These are phyloP conservation scores for Monosporascus sp. DNA, from an alignment of 2,329 filamentous ascomycete genomes.

Conservation along the genomic window DNA sequence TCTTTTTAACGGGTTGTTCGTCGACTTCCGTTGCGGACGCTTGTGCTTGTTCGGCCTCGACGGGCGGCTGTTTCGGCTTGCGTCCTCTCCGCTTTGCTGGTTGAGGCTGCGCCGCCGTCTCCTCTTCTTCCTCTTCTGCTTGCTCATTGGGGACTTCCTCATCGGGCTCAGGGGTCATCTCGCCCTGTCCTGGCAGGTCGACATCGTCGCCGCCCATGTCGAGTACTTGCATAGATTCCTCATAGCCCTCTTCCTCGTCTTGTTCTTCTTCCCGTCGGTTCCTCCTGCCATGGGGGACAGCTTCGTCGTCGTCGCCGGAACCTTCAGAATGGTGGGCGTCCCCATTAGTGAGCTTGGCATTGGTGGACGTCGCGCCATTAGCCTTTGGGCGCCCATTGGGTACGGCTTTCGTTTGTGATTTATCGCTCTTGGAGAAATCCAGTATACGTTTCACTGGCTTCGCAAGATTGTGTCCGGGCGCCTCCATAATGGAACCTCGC, in stretches of 20 bases:
- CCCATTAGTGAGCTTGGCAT: constrained; percentile 15
- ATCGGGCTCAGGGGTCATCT: constrained; percentile 18
- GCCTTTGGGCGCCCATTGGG: constrained; percentile 18
- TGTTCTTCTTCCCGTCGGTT: constrained; percentile 16
- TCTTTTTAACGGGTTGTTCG: constrained; percentile 20
- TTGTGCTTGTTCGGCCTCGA: constrained; percentile 5
- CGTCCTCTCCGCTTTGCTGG: constrained; percentile 18
- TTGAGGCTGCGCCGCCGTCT: constrained; percentile 18
- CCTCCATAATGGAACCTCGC: constrained; percentile 31
- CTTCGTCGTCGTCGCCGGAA: constrained; percentile 22
- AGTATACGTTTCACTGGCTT: constrained; percentile 48
- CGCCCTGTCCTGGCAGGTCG: constrained; percentile 9
- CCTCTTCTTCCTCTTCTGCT: constrained; percentile 10
- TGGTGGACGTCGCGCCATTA: constrained; percentile 19
- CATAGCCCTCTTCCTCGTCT: constrained; percentile 19
- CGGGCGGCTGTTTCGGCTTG: constrained; percentile 18
- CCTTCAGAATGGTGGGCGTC: constrained; percentile 5
- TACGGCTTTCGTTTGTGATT: constrained; percentile 9
- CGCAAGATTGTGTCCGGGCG: constrained; percentile 24
- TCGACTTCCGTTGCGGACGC: constrained; percentile 15
- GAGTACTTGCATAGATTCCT: constrained; percentile 20
- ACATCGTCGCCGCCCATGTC: constrained; percentile 11
- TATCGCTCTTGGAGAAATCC: constrained; percentile 38
- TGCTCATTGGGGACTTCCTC: constrained; percentile 14
- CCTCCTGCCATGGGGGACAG: constrained; percentile 20